Evolutionary conservation across 169 alveolate genomes (phyloP).

Genomic region (Neospora caninum): DNA sequence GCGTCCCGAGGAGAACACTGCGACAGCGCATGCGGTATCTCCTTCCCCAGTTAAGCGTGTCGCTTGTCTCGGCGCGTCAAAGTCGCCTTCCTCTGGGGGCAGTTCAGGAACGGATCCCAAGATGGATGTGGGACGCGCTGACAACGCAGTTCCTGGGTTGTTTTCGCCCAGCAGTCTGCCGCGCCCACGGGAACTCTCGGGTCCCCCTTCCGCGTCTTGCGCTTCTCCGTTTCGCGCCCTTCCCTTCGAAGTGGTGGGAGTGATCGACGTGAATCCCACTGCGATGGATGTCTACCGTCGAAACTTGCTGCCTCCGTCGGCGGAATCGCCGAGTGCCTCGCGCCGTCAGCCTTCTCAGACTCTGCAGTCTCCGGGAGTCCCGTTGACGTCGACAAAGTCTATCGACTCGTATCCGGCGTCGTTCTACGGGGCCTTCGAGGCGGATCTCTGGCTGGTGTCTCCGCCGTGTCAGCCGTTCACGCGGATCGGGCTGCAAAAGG

Average conservation of each 20-base stretch:
- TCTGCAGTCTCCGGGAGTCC: neutral
- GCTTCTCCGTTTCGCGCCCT: neutral
- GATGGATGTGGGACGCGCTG: too few relatives aligned
- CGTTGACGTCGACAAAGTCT: neutral
- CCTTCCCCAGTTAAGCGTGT: too few relatives aligned
- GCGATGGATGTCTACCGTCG: constrained; percentile 41
- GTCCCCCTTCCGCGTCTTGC: neutral
- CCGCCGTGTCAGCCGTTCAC: constrained; percentile 88
- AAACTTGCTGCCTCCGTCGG: neutral
- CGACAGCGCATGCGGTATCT: too few relatives aligned
- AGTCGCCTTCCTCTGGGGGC: too few relatives aligned
- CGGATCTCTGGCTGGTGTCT: constrained; percentile 79
- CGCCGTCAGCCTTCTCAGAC: neutral
- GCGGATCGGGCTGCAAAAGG: constrained; percentile 20
- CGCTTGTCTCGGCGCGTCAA: too few relatives aligned
- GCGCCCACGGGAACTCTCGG: too few relatives aligned
- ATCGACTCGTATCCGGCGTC: constrained; percentile 1
- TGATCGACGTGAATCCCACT: constrained; percentile 34
- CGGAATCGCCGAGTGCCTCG: neutral
- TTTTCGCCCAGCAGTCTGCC: neutral
- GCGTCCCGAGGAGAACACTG: too few relatives aligned
- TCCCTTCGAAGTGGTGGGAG: constrained; percentile 42
- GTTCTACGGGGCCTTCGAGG: neutral
- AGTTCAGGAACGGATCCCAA: too few relatives aligned
- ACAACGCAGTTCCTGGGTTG: neutral